Percentiles rank a stretch among this genome's conserved stretches.
phyloP scores from a whole-genome alignment of 116 monocot species.

The Posidonia oceanica region DNA sequence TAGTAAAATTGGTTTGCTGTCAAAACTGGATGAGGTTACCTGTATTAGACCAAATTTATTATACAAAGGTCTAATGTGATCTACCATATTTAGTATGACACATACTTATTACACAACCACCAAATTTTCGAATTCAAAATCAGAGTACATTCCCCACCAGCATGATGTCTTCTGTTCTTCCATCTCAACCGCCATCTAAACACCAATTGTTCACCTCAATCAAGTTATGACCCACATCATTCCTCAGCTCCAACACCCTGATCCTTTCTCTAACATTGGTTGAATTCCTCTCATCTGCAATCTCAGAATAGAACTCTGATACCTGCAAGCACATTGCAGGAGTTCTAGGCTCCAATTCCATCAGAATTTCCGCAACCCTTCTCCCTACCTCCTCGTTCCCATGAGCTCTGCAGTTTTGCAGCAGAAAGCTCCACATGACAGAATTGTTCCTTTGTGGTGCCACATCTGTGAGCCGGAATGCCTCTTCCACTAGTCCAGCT shows the following conservation, averaged over 20 bases:
- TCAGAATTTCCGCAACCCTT: constrained; percentile 9
- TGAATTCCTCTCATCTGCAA: background rate
- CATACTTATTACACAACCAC: too few relatives aligned
- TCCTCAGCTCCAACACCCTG: background rate
- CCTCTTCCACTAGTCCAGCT: constrained; percentile 22
- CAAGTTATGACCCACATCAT: constrained; percentile 13
- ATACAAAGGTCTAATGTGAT: too few relatives aligned
- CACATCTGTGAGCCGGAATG: constrained; percentile 8
- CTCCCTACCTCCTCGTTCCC: constrained; percentile 14
- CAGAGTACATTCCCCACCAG: background rate
- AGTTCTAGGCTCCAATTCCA: constrained; percentile 5
- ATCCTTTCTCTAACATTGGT: constrained; percentile 2
- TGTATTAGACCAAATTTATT: too few relatives aligned
- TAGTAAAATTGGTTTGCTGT: too few relatives aligned
- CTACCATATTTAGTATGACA: too few relatives aligned
- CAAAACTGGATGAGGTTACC: too few relatives aligned
- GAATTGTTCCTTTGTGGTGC: background rate
- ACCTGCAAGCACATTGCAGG: constrained; percentile 11
- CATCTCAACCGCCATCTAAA: background rate
- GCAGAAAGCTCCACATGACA: constrained; percentile 15
- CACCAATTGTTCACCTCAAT: constrained; percentile 15
- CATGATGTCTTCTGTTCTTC: background rate
- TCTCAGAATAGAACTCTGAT: constrained; percentile 5
- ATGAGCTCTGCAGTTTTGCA: constrained; percentile 15
- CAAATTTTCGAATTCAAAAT: too few relatives aligned